Evolutionary conservation across 495 filamentous ascomycete species (phyloP).

Genomic region (Penicillium diatomitis): DNA sequence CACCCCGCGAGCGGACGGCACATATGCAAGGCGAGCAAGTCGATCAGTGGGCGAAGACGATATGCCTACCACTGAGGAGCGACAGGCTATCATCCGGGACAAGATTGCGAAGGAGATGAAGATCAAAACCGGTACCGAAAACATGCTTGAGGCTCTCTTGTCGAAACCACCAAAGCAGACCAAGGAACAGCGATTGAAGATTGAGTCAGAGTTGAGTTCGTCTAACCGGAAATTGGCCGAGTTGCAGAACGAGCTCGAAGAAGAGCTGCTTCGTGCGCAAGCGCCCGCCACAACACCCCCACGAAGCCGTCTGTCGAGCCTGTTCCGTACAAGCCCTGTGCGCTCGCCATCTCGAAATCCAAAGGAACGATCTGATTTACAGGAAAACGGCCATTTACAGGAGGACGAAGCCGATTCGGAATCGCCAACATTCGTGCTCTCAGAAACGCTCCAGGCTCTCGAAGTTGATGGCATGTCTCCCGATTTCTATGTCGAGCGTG

Average conservation of each 20-base stretch:
- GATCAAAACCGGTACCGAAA: constrained; percentile 95
- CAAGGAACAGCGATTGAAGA: constrained; percentile 76
- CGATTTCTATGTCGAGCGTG: constrained; percentile 88
- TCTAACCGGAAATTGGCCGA: constrained; percentile 87
- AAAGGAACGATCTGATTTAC: constrained; percentile 15
- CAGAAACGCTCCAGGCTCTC: constrained; percentile 78
- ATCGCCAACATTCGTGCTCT: constrained; percentile 81
- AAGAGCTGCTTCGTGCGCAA: constrained; percentile 53
- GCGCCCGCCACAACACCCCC: constrained; percentile 57
- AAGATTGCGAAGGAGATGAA: constrained; percentile 88
- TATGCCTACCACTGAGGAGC: constrained; percentile 56
- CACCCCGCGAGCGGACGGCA: constrained; percentile 59
- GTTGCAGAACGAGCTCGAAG: constrained; percentile 68
- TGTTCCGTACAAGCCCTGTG: constrained; percentile 56
- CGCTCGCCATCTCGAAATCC: constrained; percentile 55
- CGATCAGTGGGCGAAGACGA: constrained; percentile 56
- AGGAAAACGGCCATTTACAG: constrained; percentile 33
- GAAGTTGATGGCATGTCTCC: constrained; percentile 79
- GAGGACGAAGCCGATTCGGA: constrained; percentile 60
- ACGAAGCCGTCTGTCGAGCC: constrained; percentile 55
- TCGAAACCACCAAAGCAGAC: constrained; percentile 93
- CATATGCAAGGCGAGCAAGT: constrained; percentile 44
- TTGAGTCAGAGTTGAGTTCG: constrained; percentile 83
- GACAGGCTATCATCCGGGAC: constrained; percentile 63
- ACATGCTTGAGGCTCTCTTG: constrained; percentile 87